phyloP scores from a whole-genome alignment of 2,329 filamentous ascomycete genomes.

The Cladosporium sp. region DNA sequence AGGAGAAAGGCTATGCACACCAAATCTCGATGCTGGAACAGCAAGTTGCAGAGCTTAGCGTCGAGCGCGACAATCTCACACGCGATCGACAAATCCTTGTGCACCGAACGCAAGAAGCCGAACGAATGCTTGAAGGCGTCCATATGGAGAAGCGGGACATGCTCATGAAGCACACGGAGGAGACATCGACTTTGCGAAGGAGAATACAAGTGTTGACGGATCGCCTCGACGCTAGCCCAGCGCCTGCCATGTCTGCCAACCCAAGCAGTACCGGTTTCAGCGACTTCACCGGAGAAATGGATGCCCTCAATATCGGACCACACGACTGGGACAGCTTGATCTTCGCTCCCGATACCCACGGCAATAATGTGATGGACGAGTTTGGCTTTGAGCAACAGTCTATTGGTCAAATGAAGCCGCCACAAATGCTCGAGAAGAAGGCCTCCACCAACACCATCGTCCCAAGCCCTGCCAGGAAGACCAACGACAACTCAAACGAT shows the following conservation, averaged over 20 bases:
- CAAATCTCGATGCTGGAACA: constrained; percentile 76
- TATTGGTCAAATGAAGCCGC: constrained; percentile 18
- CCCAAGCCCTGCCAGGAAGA: constrained; percentile 35
- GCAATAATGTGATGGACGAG: constrained; percentile 32
- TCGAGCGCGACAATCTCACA: constrained; percentile 38
- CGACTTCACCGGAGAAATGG: constrained; percentile 74
- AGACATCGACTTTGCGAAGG: constrained; percentile 87
- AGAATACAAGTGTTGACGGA: constrained; percentile 74
- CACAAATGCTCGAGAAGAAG: constrained; percentile 24
- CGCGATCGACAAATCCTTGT: constrained; percentile 45
- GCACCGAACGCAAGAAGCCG: constrained; percentile 68
- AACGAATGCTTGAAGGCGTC: constrained; percentile 69
- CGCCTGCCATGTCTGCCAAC: constrained; percentile 40
- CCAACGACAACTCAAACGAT: constrained; percentile 32
- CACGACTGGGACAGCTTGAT: constrained; percentile 75
- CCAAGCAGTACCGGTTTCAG: constrained; percentile 60
- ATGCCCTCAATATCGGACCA: constrained; percentile 73
- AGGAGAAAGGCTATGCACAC: constrained; percentile 85
- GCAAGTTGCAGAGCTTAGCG: constrained; percentile 62
- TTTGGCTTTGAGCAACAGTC: constrained; percentile 52
- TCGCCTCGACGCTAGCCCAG: constrained; percentile 57
- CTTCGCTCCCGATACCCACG: constrained; percentile 57
- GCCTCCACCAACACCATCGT: constrained; percentile 18
- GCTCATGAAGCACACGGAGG: constrained; percentile 79
- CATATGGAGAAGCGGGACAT: constrained; percentile 88